phyloP scores from a whole-genome alignment of 441 rosid genomes.

The Adansonia gregorii region DNA sequence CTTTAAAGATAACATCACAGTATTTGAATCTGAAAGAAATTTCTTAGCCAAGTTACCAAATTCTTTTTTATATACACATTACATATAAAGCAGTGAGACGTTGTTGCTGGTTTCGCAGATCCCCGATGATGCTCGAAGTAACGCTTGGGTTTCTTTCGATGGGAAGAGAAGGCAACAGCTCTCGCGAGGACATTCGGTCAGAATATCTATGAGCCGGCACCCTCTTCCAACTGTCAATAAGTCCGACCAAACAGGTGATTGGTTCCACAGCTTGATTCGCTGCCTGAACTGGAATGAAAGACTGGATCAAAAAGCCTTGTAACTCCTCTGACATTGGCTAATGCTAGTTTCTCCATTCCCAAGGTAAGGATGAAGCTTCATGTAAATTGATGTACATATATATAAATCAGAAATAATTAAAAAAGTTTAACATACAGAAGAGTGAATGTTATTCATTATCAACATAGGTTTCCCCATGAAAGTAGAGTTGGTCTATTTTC shows the following conservation, averaged over 20 bases:
- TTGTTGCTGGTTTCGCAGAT: slow-evolving; percentile 51
- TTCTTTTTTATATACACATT: not conserved
- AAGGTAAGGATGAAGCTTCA: slow-evolving; percentile 28
- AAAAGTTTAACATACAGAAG: not conserved
- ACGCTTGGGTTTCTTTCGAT: slow-evolving; percentile 96
- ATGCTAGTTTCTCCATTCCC: slow-evolving; percentile 22
- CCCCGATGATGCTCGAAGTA: slow-evolving; percentile 90
- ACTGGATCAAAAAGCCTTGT: slow-evolving; percentile 87
- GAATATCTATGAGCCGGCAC: slow-evolving; percentile 89
- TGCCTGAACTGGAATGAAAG: slow-evolving; percentile 99
- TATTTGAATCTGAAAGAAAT: not conserved
- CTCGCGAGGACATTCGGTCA: slow-evolving; percentile 90
- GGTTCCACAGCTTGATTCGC: slow-evolving; percentile 93
- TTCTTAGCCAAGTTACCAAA: not conserved
- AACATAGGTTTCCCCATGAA: slow-evolving; percentile 21
- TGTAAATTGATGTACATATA: slow-evolving; percentile 58
- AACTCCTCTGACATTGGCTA: slow-evolving; percentile 31
- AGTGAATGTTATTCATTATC: slow-evolving; percentile 25
- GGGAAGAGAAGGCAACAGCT: slow-evolving; percentile 98
- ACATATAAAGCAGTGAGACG: not conserved
- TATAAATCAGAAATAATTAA: slow-evolving; percentile 25
- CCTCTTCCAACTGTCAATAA: slow-evolving; percentile 96
- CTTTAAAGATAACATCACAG: not conserved
- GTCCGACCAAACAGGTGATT: slow-evolving; percentile 90
- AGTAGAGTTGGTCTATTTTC: slow-evolving; percentile 27